phyloP scores from a whole-genome alignment of 495 filamentous ascomycete species.

The Filosporella fistucella region DNA sequence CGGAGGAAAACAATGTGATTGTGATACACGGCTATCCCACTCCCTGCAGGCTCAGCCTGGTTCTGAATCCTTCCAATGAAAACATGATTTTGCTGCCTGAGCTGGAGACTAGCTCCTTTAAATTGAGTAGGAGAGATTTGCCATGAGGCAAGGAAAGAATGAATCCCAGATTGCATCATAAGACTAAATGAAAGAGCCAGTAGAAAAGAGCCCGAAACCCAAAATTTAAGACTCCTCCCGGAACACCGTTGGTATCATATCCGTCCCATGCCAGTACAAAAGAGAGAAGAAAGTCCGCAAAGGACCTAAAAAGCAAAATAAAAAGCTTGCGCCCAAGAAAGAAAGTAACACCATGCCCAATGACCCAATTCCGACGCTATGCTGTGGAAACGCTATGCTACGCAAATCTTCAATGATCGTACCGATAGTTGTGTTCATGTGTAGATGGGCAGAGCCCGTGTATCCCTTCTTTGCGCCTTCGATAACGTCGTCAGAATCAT shows the following conservation, averaged over 20 bases:
- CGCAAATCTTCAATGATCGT: conserved; percentile 14
- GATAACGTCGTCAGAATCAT: conserved; percentile 27
- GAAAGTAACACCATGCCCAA: conserved; percentile 18
- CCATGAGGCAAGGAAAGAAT: conserved; percentile 10
- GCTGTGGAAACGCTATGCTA: conserved; percentile 22
- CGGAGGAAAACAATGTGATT: too few relatives aligned
- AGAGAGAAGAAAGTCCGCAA: conserved; percentile 6
- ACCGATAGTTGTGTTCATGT: conserved; percentile 14
- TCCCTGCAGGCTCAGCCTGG: conserved; percentile 22
- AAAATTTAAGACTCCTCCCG: conserved; percentile 12
- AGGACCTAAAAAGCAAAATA: background rate
- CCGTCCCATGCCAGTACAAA: conserved; percentile 18
- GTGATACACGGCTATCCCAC: background rate
- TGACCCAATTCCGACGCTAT: conserved; percentile 24
- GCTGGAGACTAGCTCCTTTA: conserved; percentile 21
- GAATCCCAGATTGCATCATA: conserved; percentile 21
- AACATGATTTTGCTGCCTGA: conserved; percentile 13
- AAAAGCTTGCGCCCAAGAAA: conserved; percentile 5
- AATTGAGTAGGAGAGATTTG: background rate
- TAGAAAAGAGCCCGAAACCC: background rate
- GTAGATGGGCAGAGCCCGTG: conserved; percentile 11
- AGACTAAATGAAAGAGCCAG: conserved; percentile 2
- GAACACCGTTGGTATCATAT: conserved; percentile 26
- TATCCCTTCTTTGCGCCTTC: conserved; percentile 25
- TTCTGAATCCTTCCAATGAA: conserved; percentile 1